phyloP scores from a whole-genome alignment of 1,139 yeast species.

The Zygoascus sp. region DNA sequence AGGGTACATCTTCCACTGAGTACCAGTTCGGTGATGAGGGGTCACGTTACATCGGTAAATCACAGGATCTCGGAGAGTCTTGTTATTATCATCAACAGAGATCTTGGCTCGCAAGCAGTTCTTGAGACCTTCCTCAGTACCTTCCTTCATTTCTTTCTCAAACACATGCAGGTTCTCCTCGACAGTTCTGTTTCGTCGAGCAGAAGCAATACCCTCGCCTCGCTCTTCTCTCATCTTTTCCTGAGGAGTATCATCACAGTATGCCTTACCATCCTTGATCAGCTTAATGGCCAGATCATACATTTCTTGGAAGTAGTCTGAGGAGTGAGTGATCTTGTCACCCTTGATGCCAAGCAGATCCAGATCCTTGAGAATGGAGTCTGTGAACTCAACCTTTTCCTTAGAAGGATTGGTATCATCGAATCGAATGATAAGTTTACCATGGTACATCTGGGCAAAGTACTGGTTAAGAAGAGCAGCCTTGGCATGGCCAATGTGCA shows the following conservation, averaged over 20 bases:
- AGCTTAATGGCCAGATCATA: constrained; percentile 75
- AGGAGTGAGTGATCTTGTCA: constrained; percentile 78
- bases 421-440: constrained; percentile 89
- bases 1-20: constrained; percentile 91
- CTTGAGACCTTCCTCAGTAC: constrained; percentile 83
- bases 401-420: constrained; percentile 97
- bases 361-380: constrained; percentile 86
- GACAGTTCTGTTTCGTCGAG: constrained; percentile 82
- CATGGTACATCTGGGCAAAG: constrained; percentile 90
- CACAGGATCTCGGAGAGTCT: constrained; percentile 94
- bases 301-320: constrained; percentile 89
- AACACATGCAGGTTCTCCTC: constrained; percentile 86
- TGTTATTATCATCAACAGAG: constrained; percentile 82
- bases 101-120: constrained; percentile 94
- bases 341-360: constrained; percentile 86
- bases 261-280: constrained; percentile 93
- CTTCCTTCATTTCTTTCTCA: constrained; percentile 86
- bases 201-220: constrained; percentile 90
- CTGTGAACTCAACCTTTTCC: constrained; percentile 89
- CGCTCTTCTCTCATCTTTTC: constrained; percentile 97
- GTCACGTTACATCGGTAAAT: constrained; percentile 93
- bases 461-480: constrained; percentile 94
- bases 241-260: constrained; percentile 91
- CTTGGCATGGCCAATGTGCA: constrained; percentile 96
- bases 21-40: constrained; percentile 95